A percentile compares a stretch with the other conserved stretches of the same genome.
Evolutionary conservation across 2,329 filamentous ascomycete species (phyloP).

Genomic region (Phaeoacremonium minimum): DNA sequence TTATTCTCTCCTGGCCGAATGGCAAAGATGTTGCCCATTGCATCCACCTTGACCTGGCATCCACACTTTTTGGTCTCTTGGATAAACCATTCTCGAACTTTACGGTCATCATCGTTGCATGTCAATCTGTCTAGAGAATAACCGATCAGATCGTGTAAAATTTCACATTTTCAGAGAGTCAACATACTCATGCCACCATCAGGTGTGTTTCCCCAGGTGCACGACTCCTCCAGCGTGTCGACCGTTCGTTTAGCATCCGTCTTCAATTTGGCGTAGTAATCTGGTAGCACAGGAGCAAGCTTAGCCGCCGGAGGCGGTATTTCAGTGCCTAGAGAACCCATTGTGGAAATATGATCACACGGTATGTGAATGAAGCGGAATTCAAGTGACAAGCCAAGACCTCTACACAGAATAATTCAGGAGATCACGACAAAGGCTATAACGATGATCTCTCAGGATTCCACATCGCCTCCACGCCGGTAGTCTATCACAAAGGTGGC

Average conservation of each 20-base stretch:
- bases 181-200: slow-evolving; percentile 3
- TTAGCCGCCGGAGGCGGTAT: slow-evolving; percentile 2
- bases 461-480: too few species aligned
- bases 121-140: slow-evolving; percentile 4
- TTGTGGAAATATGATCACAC: too few species aligned
- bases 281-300: slow-evolving; percentile 12
- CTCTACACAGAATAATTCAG: too few species aligned
- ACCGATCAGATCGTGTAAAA: too few species aligned
- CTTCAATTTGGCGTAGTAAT: slow-evolving; percentile 3
- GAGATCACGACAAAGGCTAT: too few species aligned
- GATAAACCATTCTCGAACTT: slow-evolving; percentile 13
- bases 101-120: slow-evolving; percentile 11
- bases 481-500: too few species aligned
- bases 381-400: too few species aligned
- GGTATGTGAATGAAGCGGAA: too few species aligned
- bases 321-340: background rate
- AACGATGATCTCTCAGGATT: too few species aligned
- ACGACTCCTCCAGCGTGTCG: slow-evolving; percentile 4
- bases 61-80: slow-evolving; percentile 10
- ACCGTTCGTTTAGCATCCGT: slow-evolving; percentile 3
- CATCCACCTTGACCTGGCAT: slow-evolving; percentile 10
- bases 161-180: too few species aligned
- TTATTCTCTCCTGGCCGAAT: slow-evolving; percentile 54
- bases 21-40: slow-evolving; percentile 16
- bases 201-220: slow-evolving; percentile 7